Percentiles rank a stretch among this genome's conserved stretches.
These are phyloP conservation scores for Pleodorina starrii DNA, from an alignment of 139 green algal species.

Conservation along the genomic window DNA sequence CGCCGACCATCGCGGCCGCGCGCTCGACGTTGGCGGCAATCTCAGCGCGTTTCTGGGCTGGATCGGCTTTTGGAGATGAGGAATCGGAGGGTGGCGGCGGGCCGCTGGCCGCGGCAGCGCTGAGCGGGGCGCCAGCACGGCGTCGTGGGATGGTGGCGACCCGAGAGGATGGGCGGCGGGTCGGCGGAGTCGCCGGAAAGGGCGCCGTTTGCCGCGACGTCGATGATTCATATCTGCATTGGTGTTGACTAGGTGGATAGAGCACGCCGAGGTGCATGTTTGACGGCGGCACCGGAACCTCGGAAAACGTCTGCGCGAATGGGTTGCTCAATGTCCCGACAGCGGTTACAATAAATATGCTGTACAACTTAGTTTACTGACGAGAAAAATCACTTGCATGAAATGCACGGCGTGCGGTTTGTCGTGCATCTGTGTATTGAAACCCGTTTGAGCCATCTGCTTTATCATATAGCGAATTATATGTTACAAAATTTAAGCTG, in stretches of 20 bases:
- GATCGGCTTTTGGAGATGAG: background rate
- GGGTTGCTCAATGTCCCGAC: too few relatives aligned
- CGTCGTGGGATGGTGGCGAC: background rate
- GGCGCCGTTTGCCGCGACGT: too few relatives aligned
- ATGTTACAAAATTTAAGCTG: too few relatives aligned
- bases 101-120: background rate
- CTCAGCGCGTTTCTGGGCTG: conserved; percentile 24
- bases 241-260: background rate
- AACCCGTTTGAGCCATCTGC: too few relatives aligned
- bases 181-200: background rate
- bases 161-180: background rate
- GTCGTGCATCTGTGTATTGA: too few relatives aligned
- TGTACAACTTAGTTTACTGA: too few relatives aligned
- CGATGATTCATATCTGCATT: background rate
- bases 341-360: too few relatives aligned
- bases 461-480: too few relatives aligned
- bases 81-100: background rate
- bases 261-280: conserved; percentile 8
- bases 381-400: too few relatives aligned
- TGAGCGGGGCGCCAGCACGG: background rate
- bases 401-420: too few relatives aligned
- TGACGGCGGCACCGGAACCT: background rate
- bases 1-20: conserved; percentile 60
- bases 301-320: too few relatives aligned
- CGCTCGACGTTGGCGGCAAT: conserved; percentile 53